These are phyloP conservation scores for Aureobasidium musti DNA, from an alignment of 2,329 filamentous ascomycete species.

Conservation along the genomic window DNA sequence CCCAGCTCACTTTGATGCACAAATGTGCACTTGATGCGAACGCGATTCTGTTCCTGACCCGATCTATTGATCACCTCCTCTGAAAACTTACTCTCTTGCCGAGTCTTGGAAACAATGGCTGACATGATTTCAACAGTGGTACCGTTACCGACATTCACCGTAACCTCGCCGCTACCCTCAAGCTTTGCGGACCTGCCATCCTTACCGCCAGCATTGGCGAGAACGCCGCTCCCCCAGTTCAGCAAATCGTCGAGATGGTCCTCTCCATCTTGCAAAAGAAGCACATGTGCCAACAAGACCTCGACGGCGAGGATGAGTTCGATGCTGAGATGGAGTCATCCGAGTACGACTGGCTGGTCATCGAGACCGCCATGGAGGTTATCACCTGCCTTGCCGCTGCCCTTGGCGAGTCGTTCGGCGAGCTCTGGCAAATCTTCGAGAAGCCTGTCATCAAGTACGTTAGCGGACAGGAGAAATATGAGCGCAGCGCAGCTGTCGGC, in stretches of 20 bases:
- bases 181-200: constrained; percentile 84
- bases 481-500: constrained; percentile 87
- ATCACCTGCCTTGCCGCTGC: constrained; percentile 80
- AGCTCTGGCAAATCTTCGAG: constrained; percentile 95
- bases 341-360: constrained; percentile 96
- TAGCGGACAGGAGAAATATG: constrained; percentile 79
- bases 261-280: constrained; percentile 81
- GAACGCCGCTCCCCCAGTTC: constrained; percentile 38
- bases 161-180: constrained; percentile 85
- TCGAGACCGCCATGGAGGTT: constrained; percentile 92
- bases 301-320: constrained; percentile 78
- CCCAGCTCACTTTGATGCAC: constrained; percentile 99
- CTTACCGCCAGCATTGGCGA: constrained; percentile 67
- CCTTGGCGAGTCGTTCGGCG: constrained; percentile 75
- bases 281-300: constrained; percentile 90
- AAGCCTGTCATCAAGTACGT: constrained; percentile 87
- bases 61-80: constrained; percentile 5
- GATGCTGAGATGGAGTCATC: constrained; percentile 72
- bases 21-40: constrained; percentile 84
- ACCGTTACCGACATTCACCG: constrained; percentile 95
- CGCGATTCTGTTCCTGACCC: constrained; percentile 54
- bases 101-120: constrained; percentile 39
- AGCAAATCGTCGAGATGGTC: constrained; percentile 72
- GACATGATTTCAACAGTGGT: constrained; percentile 55
- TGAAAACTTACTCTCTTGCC: neutral